Conservation (phyloP, 208 protist species). For the Trypanosoma cruzi region DNA sequence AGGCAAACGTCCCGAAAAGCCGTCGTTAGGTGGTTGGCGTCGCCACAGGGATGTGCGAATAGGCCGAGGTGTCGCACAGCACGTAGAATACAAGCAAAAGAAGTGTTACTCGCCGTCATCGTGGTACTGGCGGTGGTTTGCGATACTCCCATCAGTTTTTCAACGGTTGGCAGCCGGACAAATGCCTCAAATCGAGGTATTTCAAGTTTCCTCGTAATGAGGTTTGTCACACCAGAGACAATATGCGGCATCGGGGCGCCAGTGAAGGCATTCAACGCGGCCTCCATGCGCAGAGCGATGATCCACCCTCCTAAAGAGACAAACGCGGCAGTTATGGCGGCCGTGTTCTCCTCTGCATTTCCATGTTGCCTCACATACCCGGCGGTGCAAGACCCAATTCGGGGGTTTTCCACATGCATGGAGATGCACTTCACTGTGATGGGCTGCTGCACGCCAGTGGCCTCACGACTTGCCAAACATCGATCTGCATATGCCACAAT, state of each 20-base stretch:
- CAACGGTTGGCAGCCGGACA: neutral
- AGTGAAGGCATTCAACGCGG: constrained; percentile 43
- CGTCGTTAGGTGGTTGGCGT: neutral
- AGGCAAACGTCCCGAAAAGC: constrained; percentile 10
- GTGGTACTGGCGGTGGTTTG: neutral
- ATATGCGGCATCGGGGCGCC: constrained; percentile 57
- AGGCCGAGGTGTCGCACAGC: constrained; percentile 18
- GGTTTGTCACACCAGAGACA: constrained; percentile 41
- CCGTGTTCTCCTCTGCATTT: neutral
- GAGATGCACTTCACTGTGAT: constrained; percentile 27
- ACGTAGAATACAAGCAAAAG: constrained; percentile 1
- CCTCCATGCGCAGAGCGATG: constrained; percentile 44
- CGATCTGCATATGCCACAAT: constrained; percentile 31
- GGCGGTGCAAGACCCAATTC: neutral
- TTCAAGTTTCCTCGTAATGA: constrained; percentile 40
- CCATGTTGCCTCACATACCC: constrained; percentile 20
- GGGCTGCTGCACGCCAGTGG: neutral
- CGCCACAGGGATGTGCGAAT: constrained; percentile 9
- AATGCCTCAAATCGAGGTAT: constrained; percentile 15
- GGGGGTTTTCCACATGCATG: constrained; percentile 4
- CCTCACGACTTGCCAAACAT: constrained; percentile 9
- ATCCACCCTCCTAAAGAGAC: constrained; percentile 51
- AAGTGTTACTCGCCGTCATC: neutral
- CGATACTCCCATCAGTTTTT: neutral
- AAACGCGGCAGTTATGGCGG: constrained; percentile 37